These are phyloP conservation scores for Aspergillus sclerotialis DNA, from an alignment of 2,329 filamentous ascomycete species.

Conservation along the genomic window DNA sequence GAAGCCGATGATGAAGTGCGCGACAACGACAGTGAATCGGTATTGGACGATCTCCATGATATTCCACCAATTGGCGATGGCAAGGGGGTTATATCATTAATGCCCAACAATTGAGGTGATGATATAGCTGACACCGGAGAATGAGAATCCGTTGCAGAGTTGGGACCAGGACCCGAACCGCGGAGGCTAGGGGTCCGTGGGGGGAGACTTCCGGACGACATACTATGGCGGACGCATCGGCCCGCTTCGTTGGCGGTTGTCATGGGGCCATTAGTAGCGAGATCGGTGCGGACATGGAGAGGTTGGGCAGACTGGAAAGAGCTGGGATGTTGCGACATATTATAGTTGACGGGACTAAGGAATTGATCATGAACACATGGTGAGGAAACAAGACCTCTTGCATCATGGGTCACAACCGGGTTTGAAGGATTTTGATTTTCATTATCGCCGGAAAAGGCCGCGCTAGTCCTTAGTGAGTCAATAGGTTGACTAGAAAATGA, in stretches of 20 bases:
- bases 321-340: conserved; percentile 5
- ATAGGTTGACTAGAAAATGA: conserved; percentile 8
- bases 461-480: conserved; percentile 13
- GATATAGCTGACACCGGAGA: conserved; percentile 62
- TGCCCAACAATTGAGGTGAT: conserved; percentile 66
- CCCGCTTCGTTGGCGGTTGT: conserved; percentile 27
- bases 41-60: conserved; percentile 47
- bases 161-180: conserved; percentile 28
- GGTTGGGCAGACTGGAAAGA: conserved; percentile 10
- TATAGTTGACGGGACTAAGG: conserved; percentile 5
- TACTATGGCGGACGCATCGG: conserved; percentile 29
- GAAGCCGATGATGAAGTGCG: conserved; percentile 36
- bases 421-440: conserved; percentile 6
- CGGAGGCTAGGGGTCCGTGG: conserved; percentile 40
- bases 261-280: conserved; percentile 17
- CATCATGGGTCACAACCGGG: conserved; percentile 8
- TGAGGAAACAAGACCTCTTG: conserved; percentile 5
- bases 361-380: conserved; percentile 4
- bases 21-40: conserved; percentile 41
- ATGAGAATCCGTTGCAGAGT: conserved; percentile 37
- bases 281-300: conserved; percentile 31
- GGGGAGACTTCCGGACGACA: conserved; percentile 37
- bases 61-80: conserved; percentile 59
- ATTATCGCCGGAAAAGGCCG: conserved; percentile 12
- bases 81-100: conserved; percentile 72